Base-by-base conservation (phyloP, 306 rosid genomes). In the Dalbergia oliveri region DNA sequence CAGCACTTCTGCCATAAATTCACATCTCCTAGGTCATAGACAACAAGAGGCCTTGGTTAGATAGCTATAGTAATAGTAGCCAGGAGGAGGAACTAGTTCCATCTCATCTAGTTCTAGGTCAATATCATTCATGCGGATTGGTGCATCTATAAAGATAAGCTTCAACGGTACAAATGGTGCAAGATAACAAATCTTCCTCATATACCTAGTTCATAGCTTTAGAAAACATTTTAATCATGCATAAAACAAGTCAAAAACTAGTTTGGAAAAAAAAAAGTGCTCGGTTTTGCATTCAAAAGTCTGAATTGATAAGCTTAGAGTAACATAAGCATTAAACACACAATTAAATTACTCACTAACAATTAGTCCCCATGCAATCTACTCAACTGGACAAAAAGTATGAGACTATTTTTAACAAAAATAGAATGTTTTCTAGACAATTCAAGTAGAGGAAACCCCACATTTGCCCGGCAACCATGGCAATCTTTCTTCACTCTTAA, bases 91-190 rank as follows among this genome's bases (percentile, higher is more conserved):
- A 73, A 90, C 84, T 65, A 91, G 82, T 88, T 89, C 98, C 98
- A 91, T 90, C 90, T 93, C 92, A 86, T 93, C 93, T 90, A 91
- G 85, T 78, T 89, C 94, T 79, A 91, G 67, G 87, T 93, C 97
- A 58, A 85, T 66, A 82, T 86, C 88, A 19, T 91, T 93, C 92
- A 78, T 62, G 76, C 79, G 61, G 63, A 73, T 81, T 58, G 90
- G 78, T 53, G 75, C 51, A 89, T 90, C 97, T 93, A 96, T 66
- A 89, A 70, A 89, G 83, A 84, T 43, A 83, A 86, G 58, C 60
- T 88, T 81, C 84, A 86, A 82, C 83, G 73, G 70, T 75, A 66
- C 83, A 71, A 74, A 81, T 61, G 33, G 79, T 45, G 68, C 73
- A 84, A 85, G 84, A 85, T 58, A 82, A 85, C 35, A 67, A 19